Evolutionary conservation across 2,329 filamentous ascomycete genomes (phyloP).

Genomic region (Sclerotinia subarctica): DNA sequence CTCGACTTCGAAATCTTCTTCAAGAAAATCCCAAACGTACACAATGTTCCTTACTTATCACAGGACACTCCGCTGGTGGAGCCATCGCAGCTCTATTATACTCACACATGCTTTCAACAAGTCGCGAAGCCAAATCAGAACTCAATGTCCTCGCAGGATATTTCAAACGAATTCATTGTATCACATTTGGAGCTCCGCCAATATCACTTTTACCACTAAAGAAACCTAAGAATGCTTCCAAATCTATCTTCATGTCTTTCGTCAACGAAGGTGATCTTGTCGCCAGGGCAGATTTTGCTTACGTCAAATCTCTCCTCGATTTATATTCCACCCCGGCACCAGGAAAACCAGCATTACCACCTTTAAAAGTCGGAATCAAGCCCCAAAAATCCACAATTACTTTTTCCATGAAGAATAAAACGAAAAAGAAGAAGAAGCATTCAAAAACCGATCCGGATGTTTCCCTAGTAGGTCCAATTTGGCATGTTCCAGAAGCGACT

Average conservation of each 20-base stretch:
- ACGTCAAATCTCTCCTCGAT: slow-evolving; percentile 69
- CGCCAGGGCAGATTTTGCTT: slow-evolving; percentile 70
- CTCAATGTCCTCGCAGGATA: slow-evolving; percentile 64
- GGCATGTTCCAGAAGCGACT: slow-evolving; percentile 63
- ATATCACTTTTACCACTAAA: slow-evolving; percentile 67
- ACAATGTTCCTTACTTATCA: slow-evolving; percentile 71
- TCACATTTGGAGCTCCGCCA: slow-evolving; percentile 82
- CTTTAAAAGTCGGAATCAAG: slow-evolving; percentile 20
- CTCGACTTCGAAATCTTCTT: slow-evolving; percentile 65
- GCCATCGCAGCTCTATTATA: slow-evolving; percentile 79
- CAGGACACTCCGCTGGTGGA: slow-evolving; percentile 82
- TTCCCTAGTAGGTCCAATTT: slow-evolving; percentile 44
- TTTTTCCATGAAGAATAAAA: slow-evolving; percentile 27
- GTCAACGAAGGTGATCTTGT: slow-evolving; percentile 87
- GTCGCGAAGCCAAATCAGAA: slow-evolving; percentile 57
- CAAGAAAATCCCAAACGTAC: slow-evolving; percentile 67
- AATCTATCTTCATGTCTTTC: slow-evolving; percentile 74
- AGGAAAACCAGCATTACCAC: slow-evolving; percentile 24
- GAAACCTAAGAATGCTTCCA: slow-evolving; percentile 55
- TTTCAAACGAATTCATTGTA: slow-evolving; percentile 78
- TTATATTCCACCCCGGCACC: slow-evolving; percentile 59
- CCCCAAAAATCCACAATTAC: slow-evolving; percentile 29
- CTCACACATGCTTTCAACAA: slow-evolving; percentile 70
- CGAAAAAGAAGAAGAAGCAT: slow-evolving; percentile 22
- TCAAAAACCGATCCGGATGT: slow-evolving; percentile 27